Base-by-base conservation (phyloP, 73 alveolate genomes). In the Effrenium voratum region DNA sequence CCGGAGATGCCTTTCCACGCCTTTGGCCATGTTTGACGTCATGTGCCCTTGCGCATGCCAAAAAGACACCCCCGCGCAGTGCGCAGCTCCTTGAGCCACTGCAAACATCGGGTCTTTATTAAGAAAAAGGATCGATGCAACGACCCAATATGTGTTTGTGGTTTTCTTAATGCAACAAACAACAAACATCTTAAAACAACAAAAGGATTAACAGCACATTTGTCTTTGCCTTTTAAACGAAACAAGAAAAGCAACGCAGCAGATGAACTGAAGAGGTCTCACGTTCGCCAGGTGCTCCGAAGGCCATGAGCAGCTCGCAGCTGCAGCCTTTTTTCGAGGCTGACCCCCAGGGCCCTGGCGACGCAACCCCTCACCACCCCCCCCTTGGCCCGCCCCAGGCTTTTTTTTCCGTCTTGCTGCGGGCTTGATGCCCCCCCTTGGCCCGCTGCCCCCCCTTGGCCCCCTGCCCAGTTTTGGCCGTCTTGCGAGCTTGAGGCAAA, bases 311-410 rank as follows among this genome's bases (percentile, higher is more conserved):
- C 8, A 75, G 66, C 8, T 66, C 55, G 75, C 97, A 90, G 87
- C 75, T 90, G 59, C 46, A 46, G 46, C 85, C 85, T 22, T 90
- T 90, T 76, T 26, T 90, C 75, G 97, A 90, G 97, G 97, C 47
- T 32, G n/a, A 0, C 73, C 73, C 73, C 1, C 34, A 19, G 34
- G 19, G 19, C 19, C 19, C 66, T 4, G 28, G 28, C 8, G 72
- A 26, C 28, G 28, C 19, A n/a, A 57, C 2, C 72, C 72, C 72
- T 24, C 28, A 32, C 34, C 72, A 57, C 34, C 72, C 72, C 0
- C 19, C 19, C 19, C 36, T 24, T 26, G 34, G 72, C 72, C 72
- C 72, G 28, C n/a, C n/a, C n/a, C n/a, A n/a, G n/a, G n/a, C n/a
- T n/a, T n/a, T n/a, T n/a, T n/a, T n/a, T n/a, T n/a, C n/a, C n/a